These are phyloP conservation scores for Fusarium algeriense DNA, from an alignment of 2,329 filamentous ascomycete species.

Conservation along the genomic window DNA sequence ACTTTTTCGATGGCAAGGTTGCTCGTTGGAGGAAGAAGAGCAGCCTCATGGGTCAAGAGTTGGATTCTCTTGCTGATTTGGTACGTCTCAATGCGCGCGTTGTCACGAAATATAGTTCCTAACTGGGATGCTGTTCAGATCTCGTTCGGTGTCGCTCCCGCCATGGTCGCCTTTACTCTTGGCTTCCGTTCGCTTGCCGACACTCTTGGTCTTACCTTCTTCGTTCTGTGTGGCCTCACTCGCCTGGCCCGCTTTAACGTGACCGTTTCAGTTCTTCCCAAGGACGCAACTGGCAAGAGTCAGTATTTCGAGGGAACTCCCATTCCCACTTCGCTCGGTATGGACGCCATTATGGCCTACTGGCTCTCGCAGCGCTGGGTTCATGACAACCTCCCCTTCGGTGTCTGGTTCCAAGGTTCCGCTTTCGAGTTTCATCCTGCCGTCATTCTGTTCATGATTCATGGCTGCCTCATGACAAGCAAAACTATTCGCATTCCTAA, in stretches of 20 bases:
- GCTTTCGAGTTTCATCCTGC: conserved; percentile 86
- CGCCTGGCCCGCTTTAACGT: conserved; percentile 98
- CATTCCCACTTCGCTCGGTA: conserved; percentile 87
- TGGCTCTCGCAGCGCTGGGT: conserved; percentile 88
- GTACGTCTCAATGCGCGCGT: conserved; percentile 63
- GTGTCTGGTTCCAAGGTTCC: conserved; percentile 75
- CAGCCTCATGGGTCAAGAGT: conserved; percentile 96
- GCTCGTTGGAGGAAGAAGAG: conserved; percentile 97
- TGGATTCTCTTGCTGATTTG: conserved; percentile 95
- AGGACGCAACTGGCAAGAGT: conserved; percentile 91
- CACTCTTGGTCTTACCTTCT: conserved; percentile 83
- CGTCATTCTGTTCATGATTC: conserved; percentile 83
- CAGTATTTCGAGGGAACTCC: conserved; percentile 97
- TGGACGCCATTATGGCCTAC: conserved; percentile 88
- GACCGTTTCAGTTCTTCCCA: conserved; percentile 88
- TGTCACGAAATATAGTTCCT: conserved; percentile 3
- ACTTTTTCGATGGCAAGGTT: conserved; percentile 97
- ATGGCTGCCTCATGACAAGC: conserved; percentile 95
- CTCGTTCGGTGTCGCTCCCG: conserved; percentile 93
- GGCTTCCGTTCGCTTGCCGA: conserved; percentile 88
- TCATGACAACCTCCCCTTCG: conserved; percentile 81
- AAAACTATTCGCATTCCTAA: conserved; percentile 96
- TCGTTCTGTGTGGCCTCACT: conserved; percentile 94
- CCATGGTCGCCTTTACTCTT: conserved; percentile 87
- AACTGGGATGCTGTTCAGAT: conserved; percentile 68